Percentiles rank a stretch among this genome's conserved stretches.
phyloP scores from a whole-genome alignment of 169 alveolate species.

The Plasmodium fragile region DNA sequence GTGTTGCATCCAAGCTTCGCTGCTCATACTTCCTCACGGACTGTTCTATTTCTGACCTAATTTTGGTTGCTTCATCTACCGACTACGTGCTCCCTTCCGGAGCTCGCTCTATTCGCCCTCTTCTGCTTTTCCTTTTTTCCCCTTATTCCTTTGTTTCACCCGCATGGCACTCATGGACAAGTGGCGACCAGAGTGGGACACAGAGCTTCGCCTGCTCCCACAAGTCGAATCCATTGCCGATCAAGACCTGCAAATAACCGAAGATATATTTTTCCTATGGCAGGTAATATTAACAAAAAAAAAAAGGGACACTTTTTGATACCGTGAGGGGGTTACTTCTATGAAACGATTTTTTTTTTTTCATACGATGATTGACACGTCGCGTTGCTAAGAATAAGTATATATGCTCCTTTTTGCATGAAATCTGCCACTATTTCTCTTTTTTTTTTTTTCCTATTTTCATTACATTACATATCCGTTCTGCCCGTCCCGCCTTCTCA shows the following conservation, averaged over 20 bases:
- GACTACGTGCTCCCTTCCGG: neutral
- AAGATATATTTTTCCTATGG: conserved; percentile 75
- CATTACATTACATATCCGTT: neutral
- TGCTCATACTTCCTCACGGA: neutral
- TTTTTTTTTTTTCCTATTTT: neutral
- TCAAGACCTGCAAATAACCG: conserved; percentile 59
- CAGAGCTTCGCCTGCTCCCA: conserved; percentile 66
- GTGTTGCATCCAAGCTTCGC: neutral
- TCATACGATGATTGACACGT: neutral
- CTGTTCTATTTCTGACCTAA: neutral
- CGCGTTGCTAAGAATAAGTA: neutral
- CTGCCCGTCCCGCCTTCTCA: neutral
- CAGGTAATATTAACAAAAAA: conserved; percentile 30
- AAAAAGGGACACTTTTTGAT: neutral
- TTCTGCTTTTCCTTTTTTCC: neutral
- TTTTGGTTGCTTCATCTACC: neutral
- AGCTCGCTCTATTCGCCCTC: neutral
- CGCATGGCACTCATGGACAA: conserved; percentile 20
- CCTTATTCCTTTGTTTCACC: neutral
- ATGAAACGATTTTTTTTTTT: neutral
- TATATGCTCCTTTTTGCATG: neutral
- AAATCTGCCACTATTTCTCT: neutral
- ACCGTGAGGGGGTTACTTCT: neutral
- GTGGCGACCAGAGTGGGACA: conserved; percentile 75
- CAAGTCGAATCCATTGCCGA: conserved; percentile 62